Evolutionary conservation across 257 asterid genomes (phyloP).

Genomic region (Penstemon barbatus): DNA sequence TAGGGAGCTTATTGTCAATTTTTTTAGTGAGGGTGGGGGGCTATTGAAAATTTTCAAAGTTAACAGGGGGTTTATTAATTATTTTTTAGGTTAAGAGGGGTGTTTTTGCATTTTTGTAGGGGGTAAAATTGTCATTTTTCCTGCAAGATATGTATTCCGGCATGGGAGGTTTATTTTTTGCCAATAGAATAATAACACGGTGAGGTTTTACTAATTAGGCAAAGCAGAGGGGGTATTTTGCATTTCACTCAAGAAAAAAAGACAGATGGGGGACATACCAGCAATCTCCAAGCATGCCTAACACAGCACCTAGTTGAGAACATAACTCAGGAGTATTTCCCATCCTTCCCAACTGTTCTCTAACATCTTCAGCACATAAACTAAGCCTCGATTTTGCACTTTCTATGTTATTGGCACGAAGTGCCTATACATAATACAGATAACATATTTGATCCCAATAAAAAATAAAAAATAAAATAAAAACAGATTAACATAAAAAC

Average conservation of each 20-base stretch:
- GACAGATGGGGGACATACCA: constrained; percentile 51
- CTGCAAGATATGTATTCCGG: no score
- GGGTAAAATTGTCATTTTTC: no score
- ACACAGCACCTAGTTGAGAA: constrained; percentile 95
- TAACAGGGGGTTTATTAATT: no score
- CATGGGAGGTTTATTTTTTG: not conserved
- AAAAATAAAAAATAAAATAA: not conserved
- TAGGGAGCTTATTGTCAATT: no score
- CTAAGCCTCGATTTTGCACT: constrained; percentile 92
- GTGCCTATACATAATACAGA: constrained; percentile 59
- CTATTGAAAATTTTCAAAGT: no score
- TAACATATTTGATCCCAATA: constrained; percentile 15
- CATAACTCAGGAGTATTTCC: constrained; percentile 86
- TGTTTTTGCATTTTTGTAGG: no score
- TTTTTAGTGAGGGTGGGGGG: no score
- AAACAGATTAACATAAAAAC: no score
- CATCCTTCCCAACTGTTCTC: constrained; percentile 68
- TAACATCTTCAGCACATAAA: constrained; percentile 81
- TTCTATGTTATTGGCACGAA: constrained; percentile 82
- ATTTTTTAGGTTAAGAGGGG: no score
- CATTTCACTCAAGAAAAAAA: not conserved
- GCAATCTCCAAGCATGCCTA: constrained; percentile 99
- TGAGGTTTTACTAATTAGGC: not conserved
- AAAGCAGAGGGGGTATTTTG: not conserved
- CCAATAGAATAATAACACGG: constrained; percentile 1